phyloP scores from a whole-genome alignment of 1,284 basidiomycete species.

The Rhodotorula sp. region DNA sequence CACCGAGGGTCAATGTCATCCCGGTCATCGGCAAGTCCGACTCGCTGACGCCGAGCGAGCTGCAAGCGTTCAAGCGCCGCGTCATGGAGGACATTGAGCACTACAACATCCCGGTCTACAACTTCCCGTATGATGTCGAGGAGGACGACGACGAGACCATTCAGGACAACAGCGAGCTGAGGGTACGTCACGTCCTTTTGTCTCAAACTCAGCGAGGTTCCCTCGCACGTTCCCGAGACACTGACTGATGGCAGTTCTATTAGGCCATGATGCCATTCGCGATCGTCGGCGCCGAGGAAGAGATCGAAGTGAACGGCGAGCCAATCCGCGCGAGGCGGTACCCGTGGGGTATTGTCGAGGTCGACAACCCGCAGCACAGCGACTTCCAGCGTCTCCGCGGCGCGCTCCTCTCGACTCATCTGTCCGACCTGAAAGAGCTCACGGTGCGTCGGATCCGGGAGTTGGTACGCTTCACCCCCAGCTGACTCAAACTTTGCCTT shows the following conservation, averaged over 20 bases:
- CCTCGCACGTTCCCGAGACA: background rate
- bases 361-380: slow-evolving; percentile 97
- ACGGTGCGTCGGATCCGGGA: slow-evolving; percentile 49
- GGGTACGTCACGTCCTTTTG: slow-evolving; percentile 55
- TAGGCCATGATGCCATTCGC: slow-evolving; percentile 91
- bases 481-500: background rate
- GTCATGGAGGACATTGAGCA: slow-evolving; percentile 99
- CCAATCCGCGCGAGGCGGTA: slow-evolving; percentile 88
- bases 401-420: slow-evolving; percentile 87
- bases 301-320: slow-evolving; percentile 89
- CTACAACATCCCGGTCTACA: slow-evolving; percentile 98
- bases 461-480: too few species aligned
- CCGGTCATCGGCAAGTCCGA: slow-evolving; percentile 98
- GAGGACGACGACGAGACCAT: slow-evolving; percentile 99
- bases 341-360: slow-evolving; percentile 97
- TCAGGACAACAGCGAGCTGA: slow-evolving; percentile 91
- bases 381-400: slow-evolving; percentile 91
- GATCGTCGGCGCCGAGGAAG: slow-evolving; percentile 95
- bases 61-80: slow-evolving; percentile 93
- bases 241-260: background rate
- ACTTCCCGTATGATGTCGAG: slow-evolving; percentile 98
- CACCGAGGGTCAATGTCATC: slow-evolving; percentile 97
- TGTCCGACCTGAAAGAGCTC: slow-evolving; percentile 72
- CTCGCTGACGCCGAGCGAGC: slow-evolving; percentile 84
- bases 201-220: too few species aligned